A percentile compares a stretch with the other conserved stretches of the same genome.
Conservation (phyloP, 2,329 filamentous ascomycete genomes). For the Sporothrix sp. region DNA sequence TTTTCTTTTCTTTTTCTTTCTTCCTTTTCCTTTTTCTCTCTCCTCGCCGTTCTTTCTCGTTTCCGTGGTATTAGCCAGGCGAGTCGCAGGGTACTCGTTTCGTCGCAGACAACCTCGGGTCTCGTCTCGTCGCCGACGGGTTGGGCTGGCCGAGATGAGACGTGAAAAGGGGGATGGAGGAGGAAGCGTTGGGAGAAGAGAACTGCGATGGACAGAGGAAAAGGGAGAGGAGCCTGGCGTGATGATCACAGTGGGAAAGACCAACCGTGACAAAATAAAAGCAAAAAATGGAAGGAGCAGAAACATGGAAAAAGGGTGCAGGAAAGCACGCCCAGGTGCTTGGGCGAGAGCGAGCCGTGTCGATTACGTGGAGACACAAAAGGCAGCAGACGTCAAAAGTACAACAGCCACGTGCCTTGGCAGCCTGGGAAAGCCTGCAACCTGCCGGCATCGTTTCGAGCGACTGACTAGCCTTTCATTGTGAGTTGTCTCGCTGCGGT, state of each 20-base stretch:
- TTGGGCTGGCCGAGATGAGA: neutral
- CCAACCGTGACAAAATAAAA: neutral
- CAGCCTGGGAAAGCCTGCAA: neutral
- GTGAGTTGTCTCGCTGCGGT: too few relatives aligned
- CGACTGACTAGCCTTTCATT: too few relatives aligned
- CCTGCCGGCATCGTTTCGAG: too few relatives aligned
- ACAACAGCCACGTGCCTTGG: slow-evolving; percentile 2
- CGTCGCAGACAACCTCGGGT: too few relatives aligned
- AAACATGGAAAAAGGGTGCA: neutral
- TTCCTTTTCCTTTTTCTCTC: neutral
- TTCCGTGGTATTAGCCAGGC: neutral
- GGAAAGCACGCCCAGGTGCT: neutral
- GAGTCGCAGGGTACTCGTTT: too few relatives aligned
- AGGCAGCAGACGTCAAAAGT: neutral
- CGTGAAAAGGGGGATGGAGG: neutral
- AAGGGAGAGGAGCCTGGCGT: neutral
- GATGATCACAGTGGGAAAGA: neutral
- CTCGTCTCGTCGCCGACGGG: too few relatives aligned
- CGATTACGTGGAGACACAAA: neutral
- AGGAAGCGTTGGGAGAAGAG: neutral
- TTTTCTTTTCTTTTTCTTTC: neutral
- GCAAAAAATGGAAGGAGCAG: neutral
- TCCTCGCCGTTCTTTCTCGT: neutral
- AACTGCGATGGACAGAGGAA: too few relatives aligned
- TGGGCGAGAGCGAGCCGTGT: neutral